Conservation (phyloP, 371 early-diverging fungal species). For the Smittium culicis region DNA sequence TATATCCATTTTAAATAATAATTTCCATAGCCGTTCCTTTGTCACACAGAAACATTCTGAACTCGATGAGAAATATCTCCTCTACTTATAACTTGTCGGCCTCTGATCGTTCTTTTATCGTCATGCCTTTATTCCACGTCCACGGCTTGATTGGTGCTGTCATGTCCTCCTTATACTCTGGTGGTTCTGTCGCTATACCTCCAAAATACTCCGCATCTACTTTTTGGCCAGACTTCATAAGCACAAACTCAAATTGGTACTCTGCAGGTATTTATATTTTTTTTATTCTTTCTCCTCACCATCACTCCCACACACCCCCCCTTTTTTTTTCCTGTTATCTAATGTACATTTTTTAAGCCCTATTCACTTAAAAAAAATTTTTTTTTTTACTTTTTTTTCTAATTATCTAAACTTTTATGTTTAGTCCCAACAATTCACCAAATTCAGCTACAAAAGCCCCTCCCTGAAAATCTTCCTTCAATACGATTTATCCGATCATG, state of each 20-base stretch:
- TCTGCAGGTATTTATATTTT: slow-evolving; percentile 34
- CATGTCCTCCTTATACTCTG: slow-evolving; percentile 56
- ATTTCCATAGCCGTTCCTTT: slow-evolving; percentile 73
- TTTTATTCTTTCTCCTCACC: too few relatives aligned
- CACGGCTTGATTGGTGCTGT: slow-evolving; percentile 73
- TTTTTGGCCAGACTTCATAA: slow-evolving; percentile 63
- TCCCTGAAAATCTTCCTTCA: slow-evolving; percentile 31
- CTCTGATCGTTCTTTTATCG: slow-evolving; percentile 51
- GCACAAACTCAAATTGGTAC: slow-evolving; percentile 53
- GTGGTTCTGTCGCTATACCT: slow-evolving; percentile 68
- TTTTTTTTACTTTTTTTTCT: neutral
- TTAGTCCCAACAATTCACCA: slow-evolving; percentile 79
- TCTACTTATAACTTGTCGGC: slow-evolving; percentile 47
- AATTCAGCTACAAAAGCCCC: slow-evolving; percentile 47
- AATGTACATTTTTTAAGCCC: too few relatives aligned
- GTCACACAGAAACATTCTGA: slow-evolving; percentile 60
- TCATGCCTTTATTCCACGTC: slow-evolving; percentile 89
- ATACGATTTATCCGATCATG: slow-evolving; percentile 78
- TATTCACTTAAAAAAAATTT: neutral
- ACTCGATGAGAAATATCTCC: slow-evolving; percentile 57
- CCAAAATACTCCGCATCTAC: slow-evolving; percentile 56
- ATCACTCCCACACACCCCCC: too few relatives aligned
- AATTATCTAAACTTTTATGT: neutral
- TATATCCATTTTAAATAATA: neutral
- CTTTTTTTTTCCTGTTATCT: too few relatives aligned